Evolutionary conservation across 306 rosid genomes (phyloP).

Genomic region (Trichosanthes cucumerina): DNA sequence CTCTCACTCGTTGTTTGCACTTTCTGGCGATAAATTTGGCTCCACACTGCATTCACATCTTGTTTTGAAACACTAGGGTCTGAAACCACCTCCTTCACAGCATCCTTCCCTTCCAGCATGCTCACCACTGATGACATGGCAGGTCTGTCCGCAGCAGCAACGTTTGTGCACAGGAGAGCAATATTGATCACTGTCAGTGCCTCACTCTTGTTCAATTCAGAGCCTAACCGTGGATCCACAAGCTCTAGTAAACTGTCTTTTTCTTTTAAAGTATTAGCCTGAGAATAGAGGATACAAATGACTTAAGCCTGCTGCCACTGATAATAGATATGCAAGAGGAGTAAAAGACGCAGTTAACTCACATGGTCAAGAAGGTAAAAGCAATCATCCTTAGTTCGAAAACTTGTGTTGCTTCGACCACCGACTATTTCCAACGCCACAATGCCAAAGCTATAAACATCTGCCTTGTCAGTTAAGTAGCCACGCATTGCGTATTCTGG

Average conservation of each 20-base stretch:
- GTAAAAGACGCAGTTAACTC: slow-evolving; percentile 26
- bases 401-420: slow-evolving; percentile 47
- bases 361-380: slow-evolving; percentile 37
- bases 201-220: slow-evolving; percentile 21
- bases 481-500: slow-evolving; percentile 64
- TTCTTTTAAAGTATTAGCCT: slow-evolving; percentile 29
- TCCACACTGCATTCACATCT: slow-evolving; percentile 11
- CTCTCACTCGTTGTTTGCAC: background rate
- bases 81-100: slow-evolving; percentile 11
- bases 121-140: slow-evolving; percentile 28
- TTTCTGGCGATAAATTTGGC: background rate
- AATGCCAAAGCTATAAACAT: slow-evolving; percentile 71
- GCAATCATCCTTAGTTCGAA: slow-evolving; percentile 28
- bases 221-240: slow-evolving; percentile 29
- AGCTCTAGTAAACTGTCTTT: slow-evolving; percentile 24
- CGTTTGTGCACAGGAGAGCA: slow-evolving; percentile 30
- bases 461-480: slow-evolving; percentile 61
- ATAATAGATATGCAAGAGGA: background rate
- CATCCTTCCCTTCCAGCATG: slow-evolving; percentile 22
- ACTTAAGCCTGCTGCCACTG: background rate
- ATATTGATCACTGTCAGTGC: slow-evolving; percentile 26
- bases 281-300: background rate
- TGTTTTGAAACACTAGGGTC: background rate
- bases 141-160: slow-evolving; percentile 22
- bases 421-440: slow-evolving; percentile 38